Evolutionary conservation across 1,284 basidiomycete species (phyloP).

Genomic region (Puccinia triticina): DNA sequence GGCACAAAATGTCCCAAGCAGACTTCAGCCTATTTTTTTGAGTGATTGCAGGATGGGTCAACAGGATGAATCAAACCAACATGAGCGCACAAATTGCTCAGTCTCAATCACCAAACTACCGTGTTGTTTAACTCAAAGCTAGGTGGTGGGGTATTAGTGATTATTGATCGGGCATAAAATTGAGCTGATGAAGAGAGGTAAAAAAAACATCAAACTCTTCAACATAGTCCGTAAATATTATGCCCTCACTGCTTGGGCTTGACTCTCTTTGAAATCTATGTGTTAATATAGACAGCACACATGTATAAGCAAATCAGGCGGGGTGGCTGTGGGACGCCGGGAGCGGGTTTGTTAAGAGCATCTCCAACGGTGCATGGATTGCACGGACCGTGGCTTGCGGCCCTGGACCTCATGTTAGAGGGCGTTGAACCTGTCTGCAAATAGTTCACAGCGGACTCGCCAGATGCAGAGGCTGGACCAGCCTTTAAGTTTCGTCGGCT

Average conservation of each 20-base stretch:
- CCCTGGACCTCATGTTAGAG: too few relatives aligned
- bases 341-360: not conserved
- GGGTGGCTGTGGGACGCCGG: not conserved
- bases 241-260: not conserved
- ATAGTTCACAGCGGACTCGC: too few relatives aligned
- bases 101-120: not conserved
- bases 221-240: too few relatives aligned
- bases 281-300: not conserved
- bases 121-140: not conserved
- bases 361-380: too few relatives aligned
- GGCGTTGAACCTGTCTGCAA: too few relatives aligned
- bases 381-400: too few relatives aligned
- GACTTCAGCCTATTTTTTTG: too few relatives aligned
- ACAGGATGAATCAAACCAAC: not conserved
- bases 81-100: not conserved
- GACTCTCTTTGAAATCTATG: not conserved
- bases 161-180: not conserved
- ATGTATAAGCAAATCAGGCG: not conserved
- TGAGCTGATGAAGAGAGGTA: not conserved
- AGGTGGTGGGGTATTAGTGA: too few relatives aligned
- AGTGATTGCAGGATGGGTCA: too few relatives aligned
- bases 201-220: too few relatives aligned
- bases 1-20: not conserved
- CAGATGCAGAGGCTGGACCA: too few relatives aligned
- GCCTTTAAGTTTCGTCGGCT: too few relatives aligned